A percentile compares a stretch with the other conserved stretches of the same genome.
These are phyloP conservation scores for Populus hybrid DNA, from an alignment of 441 rosid species.

Conservation along the genomic window DNA sequence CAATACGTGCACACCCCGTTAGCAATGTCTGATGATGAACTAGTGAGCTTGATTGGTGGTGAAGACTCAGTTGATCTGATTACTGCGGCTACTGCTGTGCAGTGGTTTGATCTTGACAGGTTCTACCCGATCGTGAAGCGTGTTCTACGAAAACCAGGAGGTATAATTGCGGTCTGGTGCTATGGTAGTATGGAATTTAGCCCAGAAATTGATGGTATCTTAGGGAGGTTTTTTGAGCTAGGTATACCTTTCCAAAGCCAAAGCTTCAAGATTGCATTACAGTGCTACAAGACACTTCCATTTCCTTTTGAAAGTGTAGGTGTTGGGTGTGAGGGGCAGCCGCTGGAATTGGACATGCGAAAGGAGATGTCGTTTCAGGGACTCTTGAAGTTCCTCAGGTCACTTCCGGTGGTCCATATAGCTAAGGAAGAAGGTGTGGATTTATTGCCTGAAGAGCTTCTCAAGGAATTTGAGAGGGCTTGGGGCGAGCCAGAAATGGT, in stretches of 20 bases:
- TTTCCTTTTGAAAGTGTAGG: conserved; percentile 40
- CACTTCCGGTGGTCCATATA: conserved; percentile 21
- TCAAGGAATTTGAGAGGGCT: conserved; percentile 18
- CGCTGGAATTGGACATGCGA: conserved; percentile 26
- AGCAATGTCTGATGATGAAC: conserved; percentile 42
- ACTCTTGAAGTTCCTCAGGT: conserved; percentile 9
- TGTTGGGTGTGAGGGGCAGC: conserved; percentile 33
- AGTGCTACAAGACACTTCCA: conserved; percentile 34
- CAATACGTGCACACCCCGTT: conserved; percentile 43
- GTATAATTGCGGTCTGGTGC: conserved; percentile 62
- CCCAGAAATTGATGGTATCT: conserved; percentile 42
- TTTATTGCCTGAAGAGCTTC: conserved; percentile 23
- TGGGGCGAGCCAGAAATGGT: conserved; percentile 35
- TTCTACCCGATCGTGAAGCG: conserved; percentile 46
- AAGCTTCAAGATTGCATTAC: conserved; percentile 3
- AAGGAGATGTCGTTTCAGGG: conserved; percentile 27
- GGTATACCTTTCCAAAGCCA: conserved; percentile 19
- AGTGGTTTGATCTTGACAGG: conserved; percentile 60
- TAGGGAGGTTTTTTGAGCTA: conserved; percentile 22
- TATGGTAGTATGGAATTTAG: conserved; percentile 40
- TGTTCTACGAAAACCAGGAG: conserved; percentile 56
- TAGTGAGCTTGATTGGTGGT: conserved; percentile 42
- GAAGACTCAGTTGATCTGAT: conserved; percentile 56
- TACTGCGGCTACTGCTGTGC: conserved; percentile 56
- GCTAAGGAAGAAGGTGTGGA: conserved; percentile 39